phyloP scores from a whole-genome alignment of 805 yeast species.

The Kockiozyma suomiensis region DNA sequence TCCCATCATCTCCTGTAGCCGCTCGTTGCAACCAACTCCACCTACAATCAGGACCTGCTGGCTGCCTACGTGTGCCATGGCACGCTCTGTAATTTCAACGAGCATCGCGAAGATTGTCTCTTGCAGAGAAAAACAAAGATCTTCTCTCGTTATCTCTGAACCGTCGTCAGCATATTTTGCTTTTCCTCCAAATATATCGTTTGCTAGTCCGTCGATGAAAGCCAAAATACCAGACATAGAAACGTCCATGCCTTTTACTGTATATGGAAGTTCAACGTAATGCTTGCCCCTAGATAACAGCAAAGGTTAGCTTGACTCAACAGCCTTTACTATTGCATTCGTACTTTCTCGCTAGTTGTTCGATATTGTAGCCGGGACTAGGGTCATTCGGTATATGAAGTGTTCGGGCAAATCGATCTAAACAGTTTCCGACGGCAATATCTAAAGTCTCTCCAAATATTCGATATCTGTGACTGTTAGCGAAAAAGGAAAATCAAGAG shows the following conservation, averaged over 20 bases:
- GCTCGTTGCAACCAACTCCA: slow-evolving; percentile 94
- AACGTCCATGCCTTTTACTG: slow-evolving; percentile 98
- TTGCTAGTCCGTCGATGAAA: slow-evolving; percentile 76
- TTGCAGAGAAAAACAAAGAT: slow-evolving; percentile 88
- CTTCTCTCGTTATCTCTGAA: slow-evolving; percentile 71
- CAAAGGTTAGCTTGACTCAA: not conserved
- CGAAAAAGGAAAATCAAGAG: not conserved
- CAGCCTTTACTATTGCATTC: slow-evolving; percentile 25
- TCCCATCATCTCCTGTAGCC: slow-evolving; percentile 97
- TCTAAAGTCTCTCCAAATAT: slow-evolving; percentile 99
- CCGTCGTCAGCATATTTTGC: slow-evolving; percentile 44
- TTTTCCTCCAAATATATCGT: slow-evolving; percentile 60
- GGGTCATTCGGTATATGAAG: slow-evolving; percentile 88
- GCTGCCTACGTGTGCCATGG: slow-evolving; percentile 95
- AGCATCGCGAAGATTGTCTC: slow-evolving; percentile 94
- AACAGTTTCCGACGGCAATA: slow-evolving; percentile 95
- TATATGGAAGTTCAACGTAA: slow-evolving; percentile 81
- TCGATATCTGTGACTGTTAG: slow-evolving; percentile 54
- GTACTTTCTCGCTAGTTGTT: slow-evolving; percentile 82
- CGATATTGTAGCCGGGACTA: slow-evolving; percentile 96
- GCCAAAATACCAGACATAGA: slow-evolving; percentile 96
- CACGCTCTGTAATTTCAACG: slow-evolving; percentile 96
- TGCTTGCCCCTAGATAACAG: slow-evolving; percentile 44
- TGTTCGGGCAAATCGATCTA: slow-evolving; percentile 93
- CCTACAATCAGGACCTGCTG: slow-evolving; percentile 93